A percentile compares a stretch with the other conserved stretches of the same genome.
phyloP scores from a whole-genome alignment of 768 basidiomycete species.

The Sporobolomyces phaffii region DNA sequence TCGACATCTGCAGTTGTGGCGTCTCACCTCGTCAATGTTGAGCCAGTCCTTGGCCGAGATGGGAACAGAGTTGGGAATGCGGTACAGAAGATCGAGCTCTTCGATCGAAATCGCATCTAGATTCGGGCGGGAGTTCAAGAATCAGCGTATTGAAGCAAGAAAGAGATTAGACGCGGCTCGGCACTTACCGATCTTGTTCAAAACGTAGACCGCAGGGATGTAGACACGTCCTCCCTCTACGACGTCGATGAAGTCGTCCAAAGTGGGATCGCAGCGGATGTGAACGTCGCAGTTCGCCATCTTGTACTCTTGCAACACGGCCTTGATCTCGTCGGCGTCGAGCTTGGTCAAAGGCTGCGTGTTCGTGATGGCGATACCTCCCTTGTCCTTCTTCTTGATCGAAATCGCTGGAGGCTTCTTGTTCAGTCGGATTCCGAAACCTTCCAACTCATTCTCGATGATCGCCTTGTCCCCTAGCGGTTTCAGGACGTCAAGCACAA shows the following conservation, averaged over 20 bases:
- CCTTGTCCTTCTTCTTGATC: conserved; percentile 60
- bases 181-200: conserved; percentile 63
- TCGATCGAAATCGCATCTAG: conserved; percentile 98
- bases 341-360: conserved; percentile 94
- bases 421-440: conserved; percentile 78
- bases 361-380: conserved; percentile 88
- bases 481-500: conserved; percentile 94
- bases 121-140: conserved; percentile 39
- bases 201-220: conserved; percentile 76
- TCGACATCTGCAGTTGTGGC: too few relatives aligned
- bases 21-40: conserved; percentile 95
- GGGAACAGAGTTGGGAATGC: conserved; percentile 92
- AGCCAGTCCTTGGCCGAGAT: conserved; percentile 91
- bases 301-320: conserved; percentile 84
- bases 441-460: conserved; percentile 88
- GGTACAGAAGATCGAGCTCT: conserved; percentile 75
- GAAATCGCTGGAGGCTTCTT: conserved; percentile 81
- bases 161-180: background rate
- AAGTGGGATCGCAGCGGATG: conserved; percentile 84
- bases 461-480: conserved; percentile 76
- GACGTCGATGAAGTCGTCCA: conserved; percentile 94
- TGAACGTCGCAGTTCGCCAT: conserved; percentile 78
- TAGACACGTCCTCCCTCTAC: conserved; percentile 97
- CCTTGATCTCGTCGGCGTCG: conserved; percentile 92
- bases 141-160: background rate